Percentiles rank a stretch among this genome's conserved stretches.
Conservation (phyloP, 2,329 filamentous ascomycete genomes). For the Xylariales sp. region DNA sequence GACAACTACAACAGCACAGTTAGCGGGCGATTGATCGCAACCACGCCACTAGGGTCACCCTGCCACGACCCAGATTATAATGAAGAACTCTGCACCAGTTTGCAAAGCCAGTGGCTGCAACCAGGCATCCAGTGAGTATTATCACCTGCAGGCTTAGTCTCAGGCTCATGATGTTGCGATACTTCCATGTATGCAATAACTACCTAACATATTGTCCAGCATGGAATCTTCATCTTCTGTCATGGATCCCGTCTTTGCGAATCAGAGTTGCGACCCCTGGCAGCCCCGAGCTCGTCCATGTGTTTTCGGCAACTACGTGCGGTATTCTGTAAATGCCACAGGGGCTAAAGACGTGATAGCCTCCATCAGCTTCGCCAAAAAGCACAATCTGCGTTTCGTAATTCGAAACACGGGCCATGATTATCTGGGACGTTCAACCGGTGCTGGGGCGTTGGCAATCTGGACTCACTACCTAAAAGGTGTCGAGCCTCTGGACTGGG, state of each 20-base stretch:
- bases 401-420: conserved; percentile 49
- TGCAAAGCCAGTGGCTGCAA: no score
- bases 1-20: no score
- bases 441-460: conserved; percentile 40
- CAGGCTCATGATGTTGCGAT: no score
- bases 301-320: conserved; percentile 8
- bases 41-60: no score
- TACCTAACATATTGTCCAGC: no score
- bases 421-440: conserved; percentile 47
- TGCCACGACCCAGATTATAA: no score
- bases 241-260: conserved; percentile 9
- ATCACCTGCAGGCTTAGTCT: no score
- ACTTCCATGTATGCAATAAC: no score
- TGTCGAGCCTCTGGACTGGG: conserved; percentile 22
- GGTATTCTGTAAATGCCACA: conserved; percentile 8
- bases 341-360: conserved; percentile 3
- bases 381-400: conserved; percentile 39
- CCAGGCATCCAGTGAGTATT: no score
- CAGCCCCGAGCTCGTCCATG: conserved; percentile 5
- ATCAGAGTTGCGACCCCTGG: conserved; percentile 10
- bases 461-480: conserved; percentile 45
- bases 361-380: conserved; percentile 13
- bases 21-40: no score
- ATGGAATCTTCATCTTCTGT: conserved; percentile 10
- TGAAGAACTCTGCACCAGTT: no score